Conservation (phyloP, 805 yeast genomes). For the Priceomyces melissophilus region DNA sequence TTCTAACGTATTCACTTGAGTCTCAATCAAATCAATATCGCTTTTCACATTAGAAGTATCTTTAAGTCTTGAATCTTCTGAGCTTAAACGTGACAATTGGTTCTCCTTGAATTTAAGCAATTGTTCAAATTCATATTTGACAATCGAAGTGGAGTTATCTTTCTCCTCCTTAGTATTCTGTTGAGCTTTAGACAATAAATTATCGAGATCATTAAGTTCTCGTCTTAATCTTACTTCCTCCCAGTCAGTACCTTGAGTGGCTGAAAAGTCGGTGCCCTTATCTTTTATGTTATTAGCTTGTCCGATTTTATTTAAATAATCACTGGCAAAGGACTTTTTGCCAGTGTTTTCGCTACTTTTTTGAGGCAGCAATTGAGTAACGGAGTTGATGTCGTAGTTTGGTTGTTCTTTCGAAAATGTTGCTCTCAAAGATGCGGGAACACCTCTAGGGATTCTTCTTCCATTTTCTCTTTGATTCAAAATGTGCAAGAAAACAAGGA, state of each 20-base stretch:
- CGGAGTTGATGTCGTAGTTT: slow-evolving; percentile 55
- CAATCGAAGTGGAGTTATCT: slow-evolving; percentile 24
- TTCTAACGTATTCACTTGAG: slow-evolving; percentile 72
- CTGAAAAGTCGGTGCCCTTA: slow-evolving; percentile 67
- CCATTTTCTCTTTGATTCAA: slow-evolving; percentile 86
- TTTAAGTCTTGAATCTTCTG: slow-evolving; percentile 13
- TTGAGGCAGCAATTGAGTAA: slow-evolving; percentile 20
- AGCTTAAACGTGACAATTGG: slow-evolving; percentile 35
- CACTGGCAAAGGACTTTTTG: slow-evolving; percentile 47
- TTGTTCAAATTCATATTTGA: slow-evolving; percentile 72
- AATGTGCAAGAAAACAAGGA: slow-evolving; percentile 83
- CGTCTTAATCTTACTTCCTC: slow-evolving; percentile 82
- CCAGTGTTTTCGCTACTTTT: slow-evolving; percentile 16
- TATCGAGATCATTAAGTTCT: slow-evolving; percentile 72
- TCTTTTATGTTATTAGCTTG: slow-evolving; percentile 33
- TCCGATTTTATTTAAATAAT: slow-evolving; percentile 56
- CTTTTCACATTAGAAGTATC: slow-evolving; percentile 52
- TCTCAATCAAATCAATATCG: slow-evolving; percentile 68
- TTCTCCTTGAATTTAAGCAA: slow-evolving; percentile 73
- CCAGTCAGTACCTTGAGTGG: slow-evolving; percentile 83
- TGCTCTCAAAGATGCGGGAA: slow-evolving; percentile 90
- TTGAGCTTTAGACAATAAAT: slow-evolving; percentile 52
- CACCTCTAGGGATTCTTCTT: slow-evolving; percentile 83
- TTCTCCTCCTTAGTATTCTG: slow-evolving; percentile 17
- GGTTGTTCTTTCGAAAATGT: slow-evolving; percentile 86